Base-by-base conservation (phyloP, 2,329 filamentous ascomycete genomes). In the Trichoderma hamatum region DNA sequence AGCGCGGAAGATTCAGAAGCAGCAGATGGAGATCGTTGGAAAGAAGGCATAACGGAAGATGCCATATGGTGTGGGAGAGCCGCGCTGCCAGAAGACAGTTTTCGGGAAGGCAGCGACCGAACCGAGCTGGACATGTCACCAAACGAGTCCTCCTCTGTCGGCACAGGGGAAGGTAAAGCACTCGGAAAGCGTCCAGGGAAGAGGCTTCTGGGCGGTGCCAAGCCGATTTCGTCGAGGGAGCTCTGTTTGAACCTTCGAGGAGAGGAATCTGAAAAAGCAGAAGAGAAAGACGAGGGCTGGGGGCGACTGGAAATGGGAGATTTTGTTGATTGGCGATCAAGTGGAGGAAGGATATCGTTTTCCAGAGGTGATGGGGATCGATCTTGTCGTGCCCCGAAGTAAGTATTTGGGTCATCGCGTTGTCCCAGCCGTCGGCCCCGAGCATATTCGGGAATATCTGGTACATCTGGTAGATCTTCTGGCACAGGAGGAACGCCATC, bases 21-120 rank as follows among this genome's bases (percentile, higher is more conserved):
- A 46, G 93, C 86, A 0, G 96, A 98, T 2, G 94, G 93, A 1
- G 94, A 97, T 75, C 94, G 87, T 69, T 89, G 87, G 74, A 90
- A 87, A 32, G 88, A 84, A 19, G 86, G 84, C 69, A 86, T 80
- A 63, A 84, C 85, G 2, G 90, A 90, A 28, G 91, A 91, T 83
- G 58, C 78, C 75, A 72, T 73, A 32, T 78, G 75, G n/a, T 75
- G 78, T 7, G 78, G 83, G 32, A 84, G 80, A 19, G 83, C 81
- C 62, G 83, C 82, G 69, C 85, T 94, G 72, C 90, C 90, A 19
- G 88, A 87, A 1, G 94, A 97, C 61, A 94, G 82, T 76, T 96
- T 96, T 54, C 94, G 88, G n/a, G 87, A 83, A 32, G 89, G 86
- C 7, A 91, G 88, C 60, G 93, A 92, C 64, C 86, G 82, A 46